Evolutionary conservation across 495 filamentous ascomycete genomes (phyloP).

Genomic region (Lophiotrema nucula): DNA sequence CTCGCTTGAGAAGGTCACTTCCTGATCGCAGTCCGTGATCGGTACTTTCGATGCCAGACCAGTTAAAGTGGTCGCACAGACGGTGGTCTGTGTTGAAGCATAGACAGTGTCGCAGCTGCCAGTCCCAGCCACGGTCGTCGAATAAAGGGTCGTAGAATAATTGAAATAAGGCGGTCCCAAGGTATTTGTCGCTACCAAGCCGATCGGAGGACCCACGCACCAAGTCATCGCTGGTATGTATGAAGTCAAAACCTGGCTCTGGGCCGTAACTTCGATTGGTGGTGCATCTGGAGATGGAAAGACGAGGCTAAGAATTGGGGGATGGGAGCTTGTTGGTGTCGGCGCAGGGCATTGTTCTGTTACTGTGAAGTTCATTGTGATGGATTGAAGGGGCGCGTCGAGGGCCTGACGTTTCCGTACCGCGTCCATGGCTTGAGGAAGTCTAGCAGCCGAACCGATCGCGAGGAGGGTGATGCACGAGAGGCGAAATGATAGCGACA

Average conservation of each 20-base stretch:
- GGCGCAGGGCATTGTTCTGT: slow-evolving; percentile 10
- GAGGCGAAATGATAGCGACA: too few relatives aligned
- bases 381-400: too few relatives aligned
- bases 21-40: slow-evolving; percentile 38
- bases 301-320: slow-evolving; percentile 28
- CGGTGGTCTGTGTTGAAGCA: slow-evolving; percentile 25
- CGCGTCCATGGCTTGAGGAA: too few relatives aligned
- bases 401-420: too few relatives aligned
- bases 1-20: slow-evolving; percentile 42
- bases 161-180: slow-evolving; percentile 21
- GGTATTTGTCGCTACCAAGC: slow-evolving; percentile 2
- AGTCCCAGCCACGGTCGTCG: slow-evolving; percentile 5
- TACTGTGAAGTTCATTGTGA: slow-evolving; percentile 3
- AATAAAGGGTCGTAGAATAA: slow-evolving; percentile 3
- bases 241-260: slow-evolving; percentile 39
- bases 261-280: slow-evolving; percentile 36
- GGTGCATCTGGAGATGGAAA: slow-evolving; percentile 39
- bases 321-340: neutral
- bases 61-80: slow-evolving; percentile 40
- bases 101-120: slow-evolving; percentile 20
- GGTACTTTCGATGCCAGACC: slow-evolving; percentile 32
- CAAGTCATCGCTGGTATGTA: slow-evolving; percentile 39
- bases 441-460: too few relatives aligned
- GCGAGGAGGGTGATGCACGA: too few relatives aligned
- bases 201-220: slow-evolving; percentile 37